Conservation (phyloP, 768 basidiomycete genomes). For the Nevesoporus exiguus region DNA sequence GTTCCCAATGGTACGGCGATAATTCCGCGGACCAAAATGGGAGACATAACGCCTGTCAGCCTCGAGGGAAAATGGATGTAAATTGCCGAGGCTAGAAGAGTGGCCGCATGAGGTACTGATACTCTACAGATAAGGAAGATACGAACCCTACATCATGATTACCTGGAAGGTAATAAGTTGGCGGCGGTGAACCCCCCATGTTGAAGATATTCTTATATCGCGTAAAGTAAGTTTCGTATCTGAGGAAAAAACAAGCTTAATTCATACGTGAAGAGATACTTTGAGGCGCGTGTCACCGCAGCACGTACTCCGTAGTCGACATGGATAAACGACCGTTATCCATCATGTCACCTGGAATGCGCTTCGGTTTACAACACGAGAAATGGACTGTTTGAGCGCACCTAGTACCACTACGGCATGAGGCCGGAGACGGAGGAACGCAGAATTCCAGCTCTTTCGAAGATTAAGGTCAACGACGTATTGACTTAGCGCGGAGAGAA, state of each 20-base stretch:
- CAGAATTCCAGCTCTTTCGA: conserved; percentile 79
- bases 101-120: conserved; percentile 2
- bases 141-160: conserved; percentile 86
- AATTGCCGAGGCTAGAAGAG: conserved; percentile 28
- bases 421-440: conserved; percentile 49
- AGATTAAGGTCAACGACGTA: conserved; percentile 77
- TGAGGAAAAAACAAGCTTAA: conserved; percentile 31
- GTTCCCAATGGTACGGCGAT: conserved; percentile 59
- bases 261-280: background rate
- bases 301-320: conserved; percentile 63
- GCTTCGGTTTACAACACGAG: background rate
- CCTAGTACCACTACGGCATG: conserved; percentile 81
- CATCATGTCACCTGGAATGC: conserved; percentile 68
- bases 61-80: conserved; percentile 36
- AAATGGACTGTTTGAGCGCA: background rate
- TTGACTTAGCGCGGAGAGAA: conserved; percentile 58
- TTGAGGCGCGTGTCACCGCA: background rate
- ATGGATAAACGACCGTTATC: conserved; percentile 73
- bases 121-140: background rate
- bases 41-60: conserved; percentile 57
- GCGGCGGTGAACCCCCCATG: conserved; percentile 38
- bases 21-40: conserved; percentile 76
- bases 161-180: conserved; percentile 75
- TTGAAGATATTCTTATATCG: conserved; percentile 74
- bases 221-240: conserved; percentile 67